These are phyloP conservation scores for Cucumis melo DNA, from an alignment of 306 rosid species.

Conservation along the genomic window DNA sequence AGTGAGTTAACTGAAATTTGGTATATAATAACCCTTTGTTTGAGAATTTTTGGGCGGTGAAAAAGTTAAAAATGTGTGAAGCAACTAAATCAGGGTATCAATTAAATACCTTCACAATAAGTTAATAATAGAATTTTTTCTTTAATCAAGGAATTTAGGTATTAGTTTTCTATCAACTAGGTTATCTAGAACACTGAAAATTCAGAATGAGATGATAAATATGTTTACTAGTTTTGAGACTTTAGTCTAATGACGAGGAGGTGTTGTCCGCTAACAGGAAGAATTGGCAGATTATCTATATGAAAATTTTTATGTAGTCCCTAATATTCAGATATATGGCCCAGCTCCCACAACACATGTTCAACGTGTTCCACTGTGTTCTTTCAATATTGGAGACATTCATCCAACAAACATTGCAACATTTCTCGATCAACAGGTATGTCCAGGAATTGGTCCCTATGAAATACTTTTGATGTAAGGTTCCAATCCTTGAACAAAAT, in stretches of 20 bases:
- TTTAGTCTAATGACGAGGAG: not conserved
- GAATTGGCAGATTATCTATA: conserved; percentile 61
- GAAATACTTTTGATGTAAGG: not conserved
- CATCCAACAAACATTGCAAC: conserved; percentile 94
- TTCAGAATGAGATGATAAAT: not conserved
- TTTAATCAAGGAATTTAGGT: not conserved
- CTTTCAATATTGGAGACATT: conserved; percentile 64
- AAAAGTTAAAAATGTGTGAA: not conserved
- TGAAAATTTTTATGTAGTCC: conserved; percentile 55
- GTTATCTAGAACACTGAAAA: not conserved
- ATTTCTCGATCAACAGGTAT: conserved; percentile 87
- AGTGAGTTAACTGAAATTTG: conserved; percentile 28
- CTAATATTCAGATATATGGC: conserved; percentile 62
- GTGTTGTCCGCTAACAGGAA: conserved; percentile 24
- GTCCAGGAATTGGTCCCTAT: not conserved
- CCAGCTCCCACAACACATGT: conserved; percentile 45
- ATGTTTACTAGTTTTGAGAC: not conserved
- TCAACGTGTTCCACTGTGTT: conserved; percentile 71
- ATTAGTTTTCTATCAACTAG: not conserved
- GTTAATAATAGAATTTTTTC: not conserved
- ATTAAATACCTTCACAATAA: not conserved
- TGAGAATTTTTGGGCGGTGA: not conserved
- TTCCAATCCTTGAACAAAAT: not conserved
- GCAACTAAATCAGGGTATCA: not conserved
- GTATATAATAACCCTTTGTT: not conserved